phyloP scores from a whole-genome alignment of 2,329 filamentous ascomycete species.

The Pestalotiopsis sp. region DNA sequence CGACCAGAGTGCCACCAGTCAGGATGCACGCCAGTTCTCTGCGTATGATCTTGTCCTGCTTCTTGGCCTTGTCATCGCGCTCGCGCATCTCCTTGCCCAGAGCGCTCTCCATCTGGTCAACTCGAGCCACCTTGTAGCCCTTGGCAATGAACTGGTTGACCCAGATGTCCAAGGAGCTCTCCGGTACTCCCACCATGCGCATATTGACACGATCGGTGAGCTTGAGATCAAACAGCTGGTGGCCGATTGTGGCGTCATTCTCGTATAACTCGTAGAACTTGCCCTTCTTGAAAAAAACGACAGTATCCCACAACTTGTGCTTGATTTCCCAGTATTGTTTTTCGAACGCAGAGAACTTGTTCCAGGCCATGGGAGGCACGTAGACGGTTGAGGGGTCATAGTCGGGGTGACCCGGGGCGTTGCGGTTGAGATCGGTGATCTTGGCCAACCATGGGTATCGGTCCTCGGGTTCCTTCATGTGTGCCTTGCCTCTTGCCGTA shows the following conservation, averaged over 20 bases:
- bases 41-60: conserved; percentile 90
- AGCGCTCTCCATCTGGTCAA: conserved; percentile 96
- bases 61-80: conserved; percentile 70
- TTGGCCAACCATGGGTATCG: conserved; percentile 91
- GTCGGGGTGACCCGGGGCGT: conserved; percentile 78
- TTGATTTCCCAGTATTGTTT: conserved; percentile 99
- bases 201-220: conserved; percentile 98
- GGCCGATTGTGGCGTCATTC: conserved; percentile 93
- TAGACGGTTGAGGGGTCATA: conserved; percentile 92
- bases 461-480: conserved; percentile 80
- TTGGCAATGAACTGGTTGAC: conserved; percentile 98
- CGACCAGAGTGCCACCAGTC: conserved; percentile 89
- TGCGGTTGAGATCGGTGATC: conserved; percentile 80
- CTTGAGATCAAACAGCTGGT: conserved; percentile 96
- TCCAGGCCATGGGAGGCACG: conserved; percentile 80
- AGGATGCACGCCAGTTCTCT: conserved; percentile 89
- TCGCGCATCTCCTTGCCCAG: conserved; percentile 99
- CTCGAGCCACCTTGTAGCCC: conserved; percentile 93
- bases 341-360: conserved; percentile 89
- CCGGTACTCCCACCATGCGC: conserved; percentile 98
- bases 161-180: conserved; percentile 95
- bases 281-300: conserved; percentile 99
- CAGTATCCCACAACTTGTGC: conserved; percentile 94
- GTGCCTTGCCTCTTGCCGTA: conserved; percentile 66
- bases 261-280: conserved; percentile 99